These are phyloP conservation scores for Suhomyces atakaporum DNA, from an alignment of 1,139 yeast species.

Conservation along the genomic window DNA sequence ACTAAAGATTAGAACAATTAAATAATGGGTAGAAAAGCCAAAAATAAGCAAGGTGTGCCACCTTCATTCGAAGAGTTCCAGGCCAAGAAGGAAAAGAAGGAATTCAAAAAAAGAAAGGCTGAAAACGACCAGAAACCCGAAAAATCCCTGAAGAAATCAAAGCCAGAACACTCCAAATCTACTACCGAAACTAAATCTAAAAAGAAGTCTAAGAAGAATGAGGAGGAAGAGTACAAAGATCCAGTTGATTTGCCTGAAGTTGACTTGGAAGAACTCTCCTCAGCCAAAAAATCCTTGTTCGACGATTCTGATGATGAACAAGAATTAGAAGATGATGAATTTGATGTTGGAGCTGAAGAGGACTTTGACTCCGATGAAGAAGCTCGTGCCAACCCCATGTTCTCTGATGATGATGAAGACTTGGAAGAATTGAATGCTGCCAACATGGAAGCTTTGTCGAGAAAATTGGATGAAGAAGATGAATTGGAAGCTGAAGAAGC, in stretches of 20 bases:
- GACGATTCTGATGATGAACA: conserved; percentile 22
- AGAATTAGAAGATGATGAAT: conserved; percentile 33
- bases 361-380: conserved; percentile 57
- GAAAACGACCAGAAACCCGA: conserved; percentile 18
- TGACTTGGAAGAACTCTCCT: conserved; percentile 51
- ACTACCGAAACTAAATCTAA: conserved; percentile 19
- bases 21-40: conserved; percentile 87
- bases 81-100: conserved; percentile 53
- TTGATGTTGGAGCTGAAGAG: conserved; percentile 46
- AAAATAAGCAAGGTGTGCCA: conserved; percentile 88
- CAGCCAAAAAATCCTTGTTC: conserved; percentile 54
- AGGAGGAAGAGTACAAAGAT: conserved; percentile 39
- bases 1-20: neutral
- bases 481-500: conserved; percentile 77
- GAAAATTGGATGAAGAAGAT: conserved; percentile 69
- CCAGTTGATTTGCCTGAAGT: conserved; percentile 27
- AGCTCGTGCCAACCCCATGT: conserved; percentile 68
- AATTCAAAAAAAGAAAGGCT: conserved; percentile 22
- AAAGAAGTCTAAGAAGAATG: conserved; percentile 15
- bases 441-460: conserved; percentile 81
- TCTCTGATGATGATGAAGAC: conserved; percentile 84
- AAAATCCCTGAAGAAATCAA: conserved; percentile 28
- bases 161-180: conserved; percentile 20
- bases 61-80: conserved; percentile 84
- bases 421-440: conserved; percentile 79